Percentiles rank a stretch among this genome's conserved stretches.
These are phyloP conservation scores for Barbarea vulgaris DNA, from an alignment of 345 rosid genomes.

Conservation along the genomic window DNA sequence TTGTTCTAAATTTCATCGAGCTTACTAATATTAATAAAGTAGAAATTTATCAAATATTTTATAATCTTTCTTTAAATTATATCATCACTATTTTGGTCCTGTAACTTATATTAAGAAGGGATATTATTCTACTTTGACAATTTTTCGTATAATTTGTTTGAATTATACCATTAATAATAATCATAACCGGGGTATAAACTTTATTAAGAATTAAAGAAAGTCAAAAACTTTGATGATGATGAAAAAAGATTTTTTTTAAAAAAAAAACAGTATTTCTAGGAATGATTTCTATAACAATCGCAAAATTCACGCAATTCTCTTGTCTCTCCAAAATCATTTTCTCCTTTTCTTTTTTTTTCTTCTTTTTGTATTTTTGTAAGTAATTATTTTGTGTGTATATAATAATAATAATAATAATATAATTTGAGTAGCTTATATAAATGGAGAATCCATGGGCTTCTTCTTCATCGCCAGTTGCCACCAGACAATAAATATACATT, in stretches of 20 bases:
- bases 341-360: not conserved
- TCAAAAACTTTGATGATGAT: not conserved
- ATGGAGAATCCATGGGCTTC: slow-evolving; percentile 31
- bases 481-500: slow-evolving; percentile 27
- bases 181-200: not conserved
- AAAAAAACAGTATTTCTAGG: not conserved
- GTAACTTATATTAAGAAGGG: not conserved
- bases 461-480: slow-evolving; percentile 39
- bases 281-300: not conserved
- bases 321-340: slow-evolving; percentile 16
- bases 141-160: not conserved
- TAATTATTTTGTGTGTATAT: too few relatives aligned
- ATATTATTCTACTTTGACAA: not conserved
- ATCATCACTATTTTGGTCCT: not conserved
- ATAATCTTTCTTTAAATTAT: not conserved
- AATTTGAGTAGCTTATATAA: slow-evolving; percentile 31
- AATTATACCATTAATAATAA: not conserved
- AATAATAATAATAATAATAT: not conserved
- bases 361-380: not conserved
- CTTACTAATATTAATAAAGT: not conserved
- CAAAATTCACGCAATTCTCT: slow-evolving; percentile 24
- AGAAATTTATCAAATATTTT: not conserved
- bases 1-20: not conserved
- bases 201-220: not conserved
- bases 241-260: not conserved